Conservation (phyloP, 2,329 filamentous ascomycete species). For the Paecilomyces sp. region DNA sequence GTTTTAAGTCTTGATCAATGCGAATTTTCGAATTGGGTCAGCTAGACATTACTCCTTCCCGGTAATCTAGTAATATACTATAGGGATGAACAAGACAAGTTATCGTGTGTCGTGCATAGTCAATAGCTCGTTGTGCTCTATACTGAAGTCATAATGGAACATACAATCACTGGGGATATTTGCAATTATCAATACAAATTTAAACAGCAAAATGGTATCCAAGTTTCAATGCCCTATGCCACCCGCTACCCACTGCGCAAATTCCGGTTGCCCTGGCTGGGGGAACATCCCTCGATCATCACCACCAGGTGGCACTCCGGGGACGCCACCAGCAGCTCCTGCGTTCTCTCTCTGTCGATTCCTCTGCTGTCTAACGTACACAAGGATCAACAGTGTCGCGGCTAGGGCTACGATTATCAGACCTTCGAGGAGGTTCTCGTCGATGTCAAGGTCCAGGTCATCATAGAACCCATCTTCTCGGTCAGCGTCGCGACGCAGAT, state of each 20-base stretch:
- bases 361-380: conserved; percentile 61
- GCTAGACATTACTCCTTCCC: neutral
- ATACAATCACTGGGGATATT: conserved; percentile 1
- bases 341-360: conserved; percentile 29
- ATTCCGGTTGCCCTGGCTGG: conserved; percentile 59
- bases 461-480: conserved; percentile 50
- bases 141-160: neutral
- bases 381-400: conserved; percentile 63
- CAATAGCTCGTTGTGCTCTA: neutral
- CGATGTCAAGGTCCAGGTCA: conserved; percentile 56
- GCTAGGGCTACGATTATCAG: conserved; percentile 74
- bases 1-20: neutral
- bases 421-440: conserved; percentile 77
- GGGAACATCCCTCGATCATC: conserved; percentile 54
- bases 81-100: neutral
- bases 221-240: conserved; percentile 50
- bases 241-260: conserved; percentile 60
- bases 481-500: conserved; percentile 15
- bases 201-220: neutral
- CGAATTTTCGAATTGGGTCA: neutral
- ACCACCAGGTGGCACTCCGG: conserved; percentile 10
- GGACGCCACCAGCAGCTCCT: conserved; percentile 14
- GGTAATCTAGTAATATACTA: neutral
- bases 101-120: neutral
- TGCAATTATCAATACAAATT: neutral